Percentiles rank a stretch among this genome's conserved stretches.
Evolutionary conservation across 345 rosid genomes (phyloP).

Genomic region (Ceriops zippeliana): DNA sequence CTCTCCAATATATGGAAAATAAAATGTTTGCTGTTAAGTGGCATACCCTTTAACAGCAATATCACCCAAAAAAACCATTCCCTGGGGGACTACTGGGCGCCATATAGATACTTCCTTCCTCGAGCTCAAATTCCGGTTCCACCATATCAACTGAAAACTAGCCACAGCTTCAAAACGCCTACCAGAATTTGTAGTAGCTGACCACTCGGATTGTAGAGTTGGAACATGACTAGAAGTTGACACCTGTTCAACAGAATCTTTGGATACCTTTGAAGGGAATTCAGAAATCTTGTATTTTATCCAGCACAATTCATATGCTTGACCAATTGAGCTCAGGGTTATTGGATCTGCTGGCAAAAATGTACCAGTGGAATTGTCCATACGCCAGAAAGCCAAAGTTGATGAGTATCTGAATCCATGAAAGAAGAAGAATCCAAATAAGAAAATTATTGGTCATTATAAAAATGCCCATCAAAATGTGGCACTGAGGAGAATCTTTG

Average conservation of each 20-base stretch:
- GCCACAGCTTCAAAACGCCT: conserved; percentile 71
- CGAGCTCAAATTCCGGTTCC: conserved; percentile 66
- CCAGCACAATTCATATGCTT: conserved; percentile 75
- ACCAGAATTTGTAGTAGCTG: conserved; percentile 45
- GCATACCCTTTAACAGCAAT: conserved; percentile 88
- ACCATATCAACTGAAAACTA: conserved; percentile 84
- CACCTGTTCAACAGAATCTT: conserved; percentile 31
- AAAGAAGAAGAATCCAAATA: conserved; percentile 4
- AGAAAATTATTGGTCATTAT: not conserved
- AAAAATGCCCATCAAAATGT: not conserved
- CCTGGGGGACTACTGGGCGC: conserved; percentile 76
- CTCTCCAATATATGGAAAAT: conserved; percentile 8
- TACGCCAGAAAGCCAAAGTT: conserved; percentile 87
- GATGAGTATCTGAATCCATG: conserved; percentile 55
- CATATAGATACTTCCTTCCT: conserved; percentile 80
- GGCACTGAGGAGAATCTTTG: no score
- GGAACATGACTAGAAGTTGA: conserved; percentile 34
- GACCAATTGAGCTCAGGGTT: conserved; percentile 44
- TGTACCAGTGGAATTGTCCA: conserved; percentile 72
- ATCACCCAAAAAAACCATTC: conserved; percentile 93
- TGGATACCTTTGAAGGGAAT: conserved; percentile 36
- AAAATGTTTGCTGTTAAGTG: conserved; percentile 2
- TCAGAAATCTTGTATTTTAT: conserved; percentile 55
- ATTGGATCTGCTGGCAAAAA: conserved; percentile 77
- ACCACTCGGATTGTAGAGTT: conserved; percentile 28